These are phyloP conservation scores for Neonectria faginata DNA, from an alignment of 2,329 filamentous ascomycete species.

Conservation along the genomic window DNA sequence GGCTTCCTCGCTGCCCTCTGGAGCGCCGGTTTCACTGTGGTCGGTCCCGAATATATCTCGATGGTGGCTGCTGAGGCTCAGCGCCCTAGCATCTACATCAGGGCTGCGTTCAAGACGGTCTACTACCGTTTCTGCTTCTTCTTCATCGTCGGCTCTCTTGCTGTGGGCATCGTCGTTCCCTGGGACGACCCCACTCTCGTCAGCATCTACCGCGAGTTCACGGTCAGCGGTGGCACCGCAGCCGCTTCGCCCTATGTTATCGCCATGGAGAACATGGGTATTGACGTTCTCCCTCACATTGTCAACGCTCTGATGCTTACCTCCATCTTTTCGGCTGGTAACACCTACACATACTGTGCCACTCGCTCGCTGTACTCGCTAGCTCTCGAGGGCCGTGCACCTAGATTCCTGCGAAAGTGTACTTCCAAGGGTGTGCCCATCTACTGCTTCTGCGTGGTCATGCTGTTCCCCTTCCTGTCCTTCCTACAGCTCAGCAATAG, in stretches of 20 bases:
- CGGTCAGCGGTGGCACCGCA: constrained; percentile 56
- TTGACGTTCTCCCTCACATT: constrained; percentile 66
- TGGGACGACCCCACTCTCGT: constrained; percentile 69
- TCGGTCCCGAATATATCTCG: constrained; percentile 75
- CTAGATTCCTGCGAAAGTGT: constrained; percentile 66
- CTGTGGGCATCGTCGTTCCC: constrained; percentile 74
- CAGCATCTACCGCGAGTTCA: constrained; percentile 59
- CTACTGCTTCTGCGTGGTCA: constrained; percentile 66
- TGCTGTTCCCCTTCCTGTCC: constrained; percentile 65
- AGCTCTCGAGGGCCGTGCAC: constrained; percentile 62
- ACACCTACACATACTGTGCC: constrained; percentile 64
- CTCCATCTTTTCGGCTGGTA: constrained; percentile 60
- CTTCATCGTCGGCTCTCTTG: constrained; percentile 76
- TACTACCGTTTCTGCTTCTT: constrained; percentile 79
- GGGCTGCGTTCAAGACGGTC: constrained; percentile 77
- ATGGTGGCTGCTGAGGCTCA: constrained; percentile 78
- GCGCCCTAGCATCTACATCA: constrained; percentile 72
- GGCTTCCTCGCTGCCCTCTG: constrained; percentile 77
- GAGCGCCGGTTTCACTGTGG: constrained; percentile 71
- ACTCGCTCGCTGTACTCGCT: constrained; percentile 64
- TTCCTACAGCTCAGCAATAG: constrained; percentile 64
- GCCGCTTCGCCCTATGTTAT: constrained; percentile 73
- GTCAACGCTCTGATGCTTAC: constrained; percentile 65
- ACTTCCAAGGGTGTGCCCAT: constrained; percentile 72
- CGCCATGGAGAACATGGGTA: constrained; percentile 67